Percentiles rank a stretch among this genome's conserved stretches.
Conservation (phyloP, 306 rosid species). For the Quercus aquifolioides region DNA sequence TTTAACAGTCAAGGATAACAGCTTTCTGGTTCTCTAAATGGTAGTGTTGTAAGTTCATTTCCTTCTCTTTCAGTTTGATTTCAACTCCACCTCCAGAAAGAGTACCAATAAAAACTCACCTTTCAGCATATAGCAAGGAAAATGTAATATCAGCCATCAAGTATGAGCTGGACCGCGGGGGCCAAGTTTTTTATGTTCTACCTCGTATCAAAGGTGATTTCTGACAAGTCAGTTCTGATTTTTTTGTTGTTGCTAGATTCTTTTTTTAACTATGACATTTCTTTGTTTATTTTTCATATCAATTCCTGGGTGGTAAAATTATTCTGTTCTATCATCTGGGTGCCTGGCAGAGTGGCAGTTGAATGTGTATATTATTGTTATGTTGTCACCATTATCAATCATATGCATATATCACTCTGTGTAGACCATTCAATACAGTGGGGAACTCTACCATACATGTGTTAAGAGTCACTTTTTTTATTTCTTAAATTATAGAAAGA, state of each 20-base stretch:
- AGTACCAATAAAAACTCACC: conserved; percentile 87
- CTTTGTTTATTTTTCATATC: background rate
- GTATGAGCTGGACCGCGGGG: conserved; percentile 84
- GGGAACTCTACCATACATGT: background rate
- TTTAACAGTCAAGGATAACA: conserved; percentile 7
- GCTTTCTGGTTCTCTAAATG: conserved; percentile 14
- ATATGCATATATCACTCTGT: background rate
- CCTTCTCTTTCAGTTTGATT: conserved; percentile 68
- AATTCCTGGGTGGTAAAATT: conserved; percentile 15
- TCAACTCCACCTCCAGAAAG: conserved; percentile 98
- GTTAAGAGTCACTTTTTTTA: background rate
- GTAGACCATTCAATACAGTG: background rate
- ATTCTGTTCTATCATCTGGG: conserved; percentile 13
- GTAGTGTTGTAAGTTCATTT: conserved; percentile 10
- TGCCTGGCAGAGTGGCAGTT: background rate
- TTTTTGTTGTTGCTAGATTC: background rate
- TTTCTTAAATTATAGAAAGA: background rate
- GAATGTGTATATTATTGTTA: background rate
- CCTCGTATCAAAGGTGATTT: conserved; percentile 89
- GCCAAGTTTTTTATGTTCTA: conserved; percentile 90
- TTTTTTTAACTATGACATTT: conserved; percentile 8
- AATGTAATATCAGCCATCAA: conserved; percentile 64
- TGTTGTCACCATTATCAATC: background rate
- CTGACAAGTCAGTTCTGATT: conserved; percentile 18
- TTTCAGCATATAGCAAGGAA: conserved; percentile 71